Evolutionary conservation across 805 yeast species (phyloP).

Genomic region (Lachancea cidri): DNA sequence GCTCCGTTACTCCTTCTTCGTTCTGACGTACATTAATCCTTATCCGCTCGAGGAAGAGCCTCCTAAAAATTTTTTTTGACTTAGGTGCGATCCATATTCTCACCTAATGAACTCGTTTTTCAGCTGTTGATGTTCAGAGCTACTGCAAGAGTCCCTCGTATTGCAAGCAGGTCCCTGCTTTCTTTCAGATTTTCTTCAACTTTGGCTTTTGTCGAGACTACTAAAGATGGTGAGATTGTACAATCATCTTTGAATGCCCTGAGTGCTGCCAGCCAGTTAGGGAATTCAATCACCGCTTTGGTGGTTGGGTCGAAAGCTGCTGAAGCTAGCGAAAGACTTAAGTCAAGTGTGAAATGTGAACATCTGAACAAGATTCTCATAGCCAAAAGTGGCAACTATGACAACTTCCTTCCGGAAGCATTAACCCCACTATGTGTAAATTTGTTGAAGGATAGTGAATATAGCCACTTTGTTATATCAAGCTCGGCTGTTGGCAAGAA

Average conservation of each 20-base stretch:
- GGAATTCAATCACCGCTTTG: slow-evolving; percentile 76
- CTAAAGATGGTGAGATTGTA: slow-evolving; percentile 46
- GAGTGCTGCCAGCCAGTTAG: slow-evolving; percentile 71
- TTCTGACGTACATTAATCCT: too few relatives aligned
- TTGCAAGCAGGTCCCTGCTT: not conserved
- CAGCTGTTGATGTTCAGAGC: not conserved
- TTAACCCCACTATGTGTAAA: slow-evolving; percentile 61
- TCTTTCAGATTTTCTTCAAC: slow-evolving; percentile 55
- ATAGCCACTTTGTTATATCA: slow-evolving; percentile 69
- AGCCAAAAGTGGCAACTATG: slow-evolving; percentile 54
- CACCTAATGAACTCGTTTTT: too few relatives aligned
- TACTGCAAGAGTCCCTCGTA: not conserved
- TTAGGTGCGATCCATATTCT: too few relatives aligned
- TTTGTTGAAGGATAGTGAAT: slow-evolving; percentile 27
- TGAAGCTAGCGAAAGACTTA: slow-evolving; percentile 41
- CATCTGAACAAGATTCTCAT: slow-evolving; percentile 48
- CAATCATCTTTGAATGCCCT: slow-evolving; percentile 69
- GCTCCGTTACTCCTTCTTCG: too few relatives aligned
- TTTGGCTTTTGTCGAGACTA: slow-evolving; percentile 67
- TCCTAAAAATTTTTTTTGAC: too few relatives aligned
- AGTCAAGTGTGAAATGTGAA: slow-evolving; percentile 13
- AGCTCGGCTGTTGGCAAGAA: slow-evolving; percentile 88
- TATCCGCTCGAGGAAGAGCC: too few relatives aligned
- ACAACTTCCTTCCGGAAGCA: slow-evolving; percentile 74
- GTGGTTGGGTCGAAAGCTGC: slow-evolving; percentile 60